A percentile compares a stretch with the other conserved stretches of the same genome.
Evolutionary conservation across 345 rosid species (phyloP).

Genomic region (Aurinia saxatilis): DNA sequence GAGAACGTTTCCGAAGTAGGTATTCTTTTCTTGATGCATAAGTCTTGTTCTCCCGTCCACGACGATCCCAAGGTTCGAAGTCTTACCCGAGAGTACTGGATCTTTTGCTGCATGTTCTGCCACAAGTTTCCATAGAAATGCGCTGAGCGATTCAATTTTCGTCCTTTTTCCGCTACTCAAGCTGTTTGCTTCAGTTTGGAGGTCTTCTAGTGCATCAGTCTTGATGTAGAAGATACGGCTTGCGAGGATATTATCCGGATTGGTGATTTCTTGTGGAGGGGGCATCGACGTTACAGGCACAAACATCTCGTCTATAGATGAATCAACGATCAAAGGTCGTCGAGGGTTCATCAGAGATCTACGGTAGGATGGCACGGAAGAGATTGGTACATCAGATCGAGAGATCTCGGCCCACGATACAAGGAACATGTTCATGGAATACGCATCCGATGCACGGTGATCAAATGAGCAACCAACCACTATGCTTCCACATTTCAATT

Average conservation of each 20-base stretch:
- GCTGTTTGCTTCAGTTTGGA: conserved; percentile 38
- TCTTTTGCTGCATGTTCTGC: conserved; percentile 29
- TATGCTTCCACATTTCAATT: conserved; percentile 58
- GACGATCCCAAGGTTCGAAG: conserved; percentile 54
- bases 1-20: conserved; percentile 49
- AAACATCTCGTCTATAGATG: conserved; percentile 43
- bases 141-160: conserved; percentile 60
- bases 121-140: conserved; percentile 63
- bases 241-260: conserved; percentile 22
- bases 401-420: conserved; percentile 64
- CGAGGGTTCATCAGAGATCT: conserved; percentile 55
- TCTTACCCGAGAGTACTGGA: neutral
- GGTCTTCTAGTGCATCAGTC: conserved; percentile 28
- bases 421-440: conserved; percentile 66
- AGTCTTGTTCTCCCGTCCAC: conserved; percentile 63
- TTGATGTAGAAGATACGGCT: conserved; percentile 56
- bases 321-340: conserved; percentile 32
- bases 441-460: conserved; percentile 73
- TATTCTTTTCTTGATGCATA: conserved; percentile 1
- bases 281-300: conserved; percentile 39
- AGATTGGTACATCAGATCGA: conserved; percentile 30
- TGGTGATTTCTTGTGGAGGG: conserved; percentile 30
- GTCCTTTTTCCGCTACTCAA: conserved; percentile 29
- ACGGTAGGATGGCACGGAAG: conserved; percentile 46
- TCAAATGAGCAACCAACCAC: conserved; percentile 69